Base-by-base conservation (phyloP, 2,329 filamentous ascomycete genomes). In the Sarocladiaceae sp. region DNA sequence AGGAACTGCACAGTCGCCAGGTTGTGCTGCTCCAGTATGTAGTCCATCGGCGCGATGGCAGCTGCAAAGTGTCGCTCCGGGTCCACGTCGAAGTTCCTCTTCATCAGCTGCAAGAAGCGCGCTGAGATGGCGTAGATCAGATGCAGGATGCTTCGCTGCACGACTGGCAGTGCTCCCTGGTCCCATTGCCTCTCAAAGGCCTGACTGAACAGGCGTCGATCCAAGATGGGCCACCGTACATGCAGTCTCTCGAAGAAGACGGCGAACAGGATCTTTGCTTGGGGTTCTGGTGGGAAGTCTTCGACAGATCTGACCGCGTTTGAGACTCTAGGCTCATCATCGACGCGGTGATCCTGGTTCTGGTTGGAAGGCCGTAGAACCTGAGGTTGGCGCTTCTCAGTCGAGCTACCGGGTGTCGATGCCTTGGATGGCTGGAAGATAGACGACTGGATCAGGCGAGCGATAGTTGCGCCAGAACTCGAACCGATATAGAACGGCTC, bases 21-120 rank as follows among this genome's bases (percentile, higher is more conserved):
- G 44, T 62, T 58, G 35, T 62, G 56, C 35, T 56, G 54, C 37
- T 61, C 55, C 1, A 65, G 50, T 7, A 64, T 58, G 4, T 52
- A 51, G 41, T 63, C 60, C 50, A 64, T 55, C 2, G 56, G 53
- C 32, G 56, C 51, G 13, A 61, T 52, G 4, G 58, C 61, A 2
- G 58, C 55, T 2, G 53, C 41, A 15, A 62, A 52, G 24, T 63
- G 60, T 9, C 45, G 43, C 45, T 61, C 54, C 0, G 58, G 53
- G 11, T 55, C 52, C 9, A 61, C 56, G 2, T 47, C 49, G 24
- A 56, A 56, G 2, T 47, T 35, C 42, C 51, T 54, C 33, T 49
- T 53, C 23, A 47, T 58, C 10, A 58, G 44, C 23, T 57, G 55
- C 16, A 58, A 19, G 29, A 57, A 57, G 5, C 53, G 47, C 3